phyloP scores from a whole-genome alignment of 176 grass and related monocot genomes.

The Juncus inflexus region DNA sequence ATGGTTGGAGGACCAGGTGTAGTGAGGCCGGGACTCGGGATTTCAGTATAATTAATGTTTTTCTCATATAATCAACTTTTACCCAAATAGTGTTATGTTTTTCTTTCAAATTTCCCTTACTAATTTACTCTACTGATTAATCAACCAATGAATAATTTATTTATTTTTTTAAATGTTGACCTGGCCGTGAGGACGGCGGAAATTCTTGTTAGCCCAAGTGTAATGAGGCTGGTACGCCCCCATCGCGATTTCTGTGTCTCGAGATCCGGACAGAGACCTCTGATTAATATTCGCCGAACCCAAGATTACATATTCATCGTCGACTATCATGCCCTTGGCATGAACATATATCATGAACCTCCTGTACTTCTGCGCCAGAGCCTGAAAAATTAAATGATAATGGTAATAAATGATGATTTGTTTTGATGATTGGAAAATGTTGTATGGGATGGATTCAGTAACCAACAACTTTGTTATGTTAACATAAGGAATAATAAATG shows the following conservation, averaged over 20 bases:
- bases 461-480: too few species aligned
- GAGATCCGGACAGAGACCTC: slow-evolving; percentile 75
- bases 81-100: too few species aligned
- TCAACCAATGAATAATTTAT: too few species aligned
- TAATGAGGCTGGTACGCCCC: slow-evolving; percentile 90
- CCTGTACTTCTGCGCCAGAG: slow-evolving; percentile 46
- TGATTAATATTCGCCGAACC: slow-evolving; percentile 98
- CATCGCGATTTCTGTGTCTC: slow-evolving; percentile 98
- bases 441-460: too few species aligned
- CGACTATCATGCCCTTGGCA: slow-evolving; percentile 91
- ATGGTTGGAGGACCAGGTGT: not conserved
- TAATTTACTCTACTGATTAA: too few species aligned
- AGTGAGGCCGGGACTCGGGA: too few species aligned
- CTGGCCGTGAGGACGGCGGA: slow-evolving; percentile 70
- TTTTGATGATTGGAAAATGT: too few species aligned
- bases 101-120: too few species aligned
- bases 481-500: too few species aligned
- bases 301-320: slow-evolving; percentile 83
- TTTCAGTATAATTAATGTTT: too few species aligned
- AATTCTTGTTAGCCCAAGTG: slow-evolving; percentile 54
- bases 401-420: too few species aligned
- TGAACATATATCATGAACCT: slow-evolving; percentile 99
- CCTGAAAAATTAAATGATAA: slow-evolving; percentile 27
- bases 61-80: too few species aligned
- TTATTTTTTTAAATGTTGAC: slow-evolving; percentile 7